Percentiles rank a stretch among this genome's conserved stretches.
Conservation (phyloP, 345 rosid species). For the Psidium friedrichsthalianum region DNA sequence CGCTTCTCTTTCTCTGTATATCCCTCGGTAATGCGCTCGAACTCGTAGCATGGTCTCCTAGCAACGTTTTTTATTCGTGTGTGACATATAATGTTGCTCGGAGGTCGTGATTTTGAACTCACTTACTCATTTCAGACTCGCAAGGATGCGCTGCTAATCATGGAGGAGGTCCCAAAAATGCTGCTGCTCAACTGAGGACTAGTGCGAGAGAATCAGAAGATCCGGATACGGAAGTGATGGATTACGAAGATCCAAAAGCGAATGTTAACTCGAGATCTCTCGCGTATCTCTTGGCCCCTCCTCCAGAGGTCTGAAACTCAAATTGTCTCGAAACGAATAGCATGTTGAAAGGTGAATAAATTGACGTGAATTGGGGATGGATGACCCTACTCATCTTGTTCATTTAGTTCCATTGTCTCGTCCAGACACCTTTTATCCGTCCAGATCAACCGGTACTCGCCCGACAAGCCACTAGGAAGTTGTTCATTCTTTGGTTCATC, state of each 20-base stretch:
- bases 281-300: slow-evolving; percentile 21
- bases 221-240: slow-evolving; percentile 25
- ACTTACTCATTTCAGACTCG: background rate
- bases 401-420: too few species aligned
- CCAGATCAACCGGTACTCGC: too few species aligned
- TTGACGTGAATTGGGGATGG: background rate
- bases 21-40: slow-evolving; percentile 17
- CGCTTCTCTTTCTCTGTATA: slow-evolving; percentile 21
- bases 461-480: too few species aligned
- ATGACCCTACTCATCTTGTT: background rate
- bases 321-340: background rate
- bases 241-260: slow-evolving; percentile 34
- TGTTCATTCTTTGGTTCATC: too few species aligned
- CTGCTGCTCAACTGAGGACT: slow-evolving; percentile 1
- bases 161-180: background rate
- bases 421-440: background rate
- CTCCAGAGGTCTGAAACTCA: slow-evolving; percentile 6
- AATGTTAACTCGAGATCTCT: slow-evolving; percentile 34
- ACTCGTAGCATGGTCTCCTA: background rate
- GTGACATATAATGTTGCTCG: background rate
- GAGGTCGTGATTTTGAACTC: background rate
- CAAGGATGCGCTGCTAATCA: background rate
- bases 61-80: background rate
- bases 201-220: slow-evolving; percentile 22
- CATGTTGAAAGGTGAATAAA: background rate